phyloP scores from a whole-genome alignment of 768 basidiomycete species.

The Lactifluus pinguis region DNA sequence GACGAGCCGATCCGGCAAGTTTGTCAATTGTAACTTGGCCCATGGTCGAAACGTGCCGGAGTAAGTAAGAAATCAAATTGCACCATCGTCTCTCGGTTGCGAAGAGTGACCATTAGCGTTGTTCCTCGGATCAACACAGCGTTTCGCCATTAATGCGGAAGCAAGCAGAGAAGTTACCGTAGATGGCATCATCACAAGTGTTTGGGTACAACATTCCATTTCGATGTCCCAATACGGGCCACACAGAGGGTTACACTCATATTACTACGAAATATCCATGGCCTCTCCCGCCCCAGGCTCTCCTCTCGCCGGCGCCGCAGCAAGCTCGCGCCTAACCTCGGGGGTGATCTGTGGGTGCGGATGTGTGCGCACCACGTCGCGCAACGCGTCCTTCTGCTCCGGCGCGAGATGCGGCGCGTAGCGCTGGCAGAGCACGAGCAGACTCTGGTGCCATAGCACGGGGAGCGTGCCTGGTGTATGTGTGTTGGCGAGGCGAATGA shows the following conservation, averaged over 20 bases:
- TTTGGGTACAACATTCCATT: not conserved
- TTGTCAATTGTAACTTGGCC: too few relatives aligned
- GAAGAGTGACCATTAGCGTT: too few relatives aligned
- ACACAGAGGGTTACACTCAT: not conserved
- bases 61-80: too few relatives aligned
- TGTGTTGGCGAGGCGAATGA: conserved; percentile 89
- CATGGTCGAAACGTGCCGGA: too few relatives aligned
- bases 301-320: conserved; percentile 79
- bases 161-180: not conserved
- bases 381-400: conserved; percentile 95
- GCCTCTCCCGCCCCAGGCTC: conserved; percentile 54
- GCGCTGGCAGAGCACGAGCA: conserved; percentile 89
- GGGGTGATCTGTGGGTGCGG: conserved; percentile 81
- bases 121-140: not conserved
- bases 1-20: too few relatives aligned
- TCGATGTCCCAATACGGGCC: not conserved
- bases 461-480: conserved; percentile 83
- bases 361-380: conserved; percentile 83
- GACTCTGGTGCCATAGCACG: conserved; percentile 97
- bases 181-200: not conserved
- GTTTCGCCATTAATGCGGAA: not conserved
- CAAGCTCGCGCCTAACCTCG: conserved; percentile 85
- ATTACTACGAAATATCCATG: conserved; percentile 36
- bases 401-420: conserved; percentile 92
- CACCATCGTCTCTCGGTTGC: too few relatives aligned